phyloP scores from a whole-genome alignment of 1,139 yeast genomes.

The Saccharomyces hybrid region DNA sequence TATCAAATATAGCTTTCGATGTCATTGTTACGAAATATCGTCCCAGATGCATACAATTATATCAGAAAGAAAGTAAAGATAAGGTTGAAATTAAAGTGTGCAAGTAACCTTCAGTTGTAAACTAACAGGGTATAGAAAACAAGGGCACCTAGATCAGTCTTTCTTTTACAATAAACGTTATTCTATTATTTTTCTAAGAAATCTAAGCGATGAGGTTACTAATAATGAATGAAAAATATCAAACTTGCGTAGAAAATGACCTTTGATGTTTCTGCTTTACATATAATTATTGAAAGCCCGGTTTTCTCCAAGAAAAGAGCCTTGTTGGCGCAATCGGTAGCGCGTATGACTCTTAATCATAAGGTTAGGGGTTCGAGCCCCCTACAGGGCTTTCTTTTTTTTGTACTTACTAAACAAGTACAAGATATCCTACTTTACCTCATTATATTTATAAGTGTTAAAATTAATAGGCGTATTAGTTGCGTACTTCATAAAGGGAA shows the following conservation, averaged over 20 bases:
- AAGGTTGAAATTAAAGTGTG: not conserved
- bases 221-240: not conserved
- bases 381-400: conserved; percentile 35
- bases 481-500: too few species aligned
- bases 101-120: not conserved
- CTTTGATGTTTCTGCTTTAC: not conserved
- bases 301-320: conserved; percentile 15
- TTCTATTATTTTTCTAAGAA: not conserved
- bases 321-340: conserved; percentile 44
- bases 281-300: not conserved
- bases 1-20: conserved; percentile 22
- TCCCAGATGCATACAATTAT: not conserved
- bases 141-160: not conserved
- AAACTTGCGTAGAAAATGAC: not conserved
- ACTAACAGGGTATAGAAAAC: not conserved
- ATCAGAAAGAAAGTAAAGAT: not conserved
- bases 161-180: too few species aligned
- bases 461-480: too few species aligned
- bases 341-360: conserved; percentile 42
- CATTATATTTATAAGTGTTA: too few species aligned
- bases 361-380: conserved; percentile 43
- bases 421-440: too few species aligned
- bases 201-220: not conserved
- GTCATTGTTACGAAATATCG: not conserved
- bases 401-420: too few species aligned